These are phyloP conservation scores for Leptoxyphium fumago DNA, from an alignment of 2,329 filamentous ascomycete genomes.

Conservation along the genomic window DNA sequence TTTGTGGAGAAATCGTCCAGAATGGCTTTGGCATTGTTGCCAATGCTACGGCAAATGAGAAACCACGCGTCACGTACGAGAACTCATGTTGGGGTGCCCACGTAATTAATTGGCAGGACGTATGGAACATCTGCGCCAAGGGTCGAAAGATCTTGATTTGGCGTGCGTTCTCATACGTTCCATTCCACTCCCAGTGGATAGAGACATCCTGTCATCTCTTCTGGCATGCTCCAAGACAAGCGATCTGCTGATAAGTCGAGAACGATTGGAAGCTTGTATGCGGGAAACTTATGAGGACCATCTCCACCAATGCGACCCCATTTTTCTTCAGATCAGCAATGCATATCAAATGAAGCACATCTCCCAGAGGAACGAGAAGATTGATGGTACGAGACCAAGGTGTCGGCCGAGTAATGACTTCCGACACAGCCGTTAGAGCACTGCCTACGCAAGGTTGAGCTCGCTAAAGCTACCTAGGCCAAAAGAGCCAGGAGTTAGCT, in stretches of 20 bases:
- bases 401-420: constrained; percentile 59
- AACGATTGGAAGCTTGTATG: constrained; percentile 19
- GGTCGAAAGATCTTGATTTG: constrained; percentile 51
- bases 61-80: constrained; percentile 56
- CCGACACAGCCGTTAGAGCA: constrained; percentile 56
- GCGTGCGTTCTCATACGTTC: constrained; percentile 65
- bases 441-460: constrained; percentile 52
- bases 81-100: constrained; percentile 72
- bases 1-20: constrained; percentile 32
- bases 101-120: constrained; percentile 52
- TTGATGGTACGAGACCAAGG: constrained; percentile 42
- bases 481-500: constrained; percentile 56
- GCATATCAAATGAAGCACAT: constrained; percentile 47
- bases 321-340: constrained; percentile 63
- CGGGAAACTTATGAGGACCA: constrained; percentile 37
- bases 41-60: constrained; percentile 43
- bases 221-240: constrained; percentile 41
- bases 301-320: constrained; percentile 57
- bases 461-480: constrained; percentile 48
- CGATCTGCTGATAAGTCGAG: constrained; percentile 31
- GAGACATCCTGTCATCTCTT: constrained; percentile 52
- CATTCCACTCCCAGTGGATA: constrained; percentile 60
- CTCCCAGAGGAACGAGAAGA: constrained; percentile 34
- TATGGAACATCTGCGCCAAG: constrained; percentile 51
- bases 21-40: constrained; percentile 18